Evolutionary conservation across 768 basidiomycete genomes (phyloP).

Genomic region (Trametopsis cervina): DNA sequence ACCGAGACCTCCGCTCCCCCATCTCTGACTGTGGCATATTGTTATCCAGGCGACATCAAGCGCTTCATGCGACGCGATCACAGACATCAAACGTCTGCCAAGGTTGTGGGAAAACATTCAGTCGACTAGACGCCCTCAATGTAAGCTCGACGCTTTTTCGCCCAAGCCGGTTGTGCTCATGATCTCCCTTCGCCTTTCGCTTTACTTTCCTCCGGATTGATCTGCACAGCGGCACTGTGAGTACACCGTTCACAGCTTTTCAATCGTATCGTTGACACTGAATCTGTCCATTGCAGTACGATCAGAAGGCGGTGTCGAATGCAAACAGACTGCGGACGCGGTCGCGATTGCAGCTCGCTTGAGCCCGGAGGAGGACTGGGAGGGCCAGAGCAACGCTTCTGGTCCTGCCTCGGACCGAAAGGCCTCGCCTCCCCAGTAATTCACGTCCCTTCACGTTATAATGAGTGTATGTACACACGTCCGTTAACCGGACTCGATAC

Average conservation of each 20-base stretch:
- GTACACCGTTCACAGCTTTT: constrained; percentile 23
- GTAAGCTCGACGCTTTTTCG: constrained; percentile 41
- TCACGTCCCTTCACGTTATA: too few species aligned
- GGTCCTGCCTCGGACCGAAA: constrained; percentile 8
- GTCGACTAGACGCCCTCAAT: constrained; percentile 88
- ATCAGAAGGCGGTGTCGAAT: constrained; percentile 80
- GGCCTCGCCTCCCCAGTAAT: constrained; percentile 1
- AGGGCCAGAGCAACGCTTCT: constrained; percentile 8
- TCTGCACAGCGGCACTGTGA: constrained; percentile 64
- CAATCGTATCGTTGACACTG: constrained; percentile 15
- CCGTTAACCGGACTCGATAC: too few species aligned
- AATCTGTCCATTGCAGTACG: constrained; percentile 47
- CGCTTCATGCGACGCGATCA: constrained; percentile 77
- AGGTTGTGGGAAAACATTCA: constrained; percentile 93
- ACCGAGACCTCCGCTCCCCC: constrained; percentile 5
- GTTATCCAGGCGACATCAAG: constrained; percentile 73
- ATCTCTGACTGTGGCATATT: constrained; percentile 2
- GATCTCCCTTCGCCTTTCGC: background rate
- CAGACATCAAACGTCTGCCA: constrained; percentile 75
- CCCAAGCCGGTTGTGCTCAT: constrained; percentile 7
- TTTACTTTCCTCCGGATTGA: background rate
- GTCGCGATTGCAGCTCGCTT: constrained; percentile 19
- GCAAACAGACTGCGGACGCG: constrained; percentile 35
- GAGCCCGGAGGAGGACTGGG: constrained; percentile 24
- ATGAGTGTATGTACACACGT: too few species aligned